A percentile compares a stretch with the other conserved stretches of the same genome.
These are phyloP conservation scores for Hypoxylon sp. DNA, from an alignment of 2,329 filamentous ascomycete species.

Conservation along the genomic window DNA sequence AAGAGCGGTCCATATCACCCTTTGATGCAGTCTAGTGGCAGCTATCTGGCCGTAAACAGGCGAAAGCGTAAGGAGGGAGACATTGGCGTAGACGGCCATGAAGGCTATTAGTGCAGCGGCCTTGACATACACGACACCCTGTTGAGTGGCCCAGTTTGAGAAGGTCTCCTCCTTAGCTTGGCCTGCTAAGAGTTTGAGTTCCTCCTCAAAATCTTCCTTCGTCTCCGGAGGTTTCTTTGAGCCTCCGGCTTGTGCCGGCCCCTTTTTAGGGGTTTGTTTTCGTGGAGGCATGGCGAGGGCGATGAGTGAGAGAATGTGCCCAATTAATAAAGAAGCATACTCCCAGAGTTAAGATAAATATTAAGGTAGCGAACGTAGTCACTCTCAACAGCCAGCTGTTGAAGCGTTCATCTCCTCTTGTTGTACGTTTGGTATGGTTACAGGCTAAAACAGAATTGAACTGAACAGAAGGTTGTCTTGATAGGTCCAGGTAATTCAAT, in stretches of 20 bases:
- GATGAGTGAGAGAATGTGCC: slow-evolving; percentile 9
- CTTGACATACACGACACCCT: slow-evolving; percentile 60
- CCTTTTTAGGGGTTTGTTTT: slow-evolving; percentile 51
- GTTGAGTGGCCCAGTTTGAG: slow-evolving; percentile 55
- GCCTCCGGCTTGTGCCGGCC: slow-evolving; percentile 48
- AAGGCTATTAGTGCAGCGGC: slow-evolving; percentile 66
- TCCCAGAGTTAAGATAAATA: background rate
- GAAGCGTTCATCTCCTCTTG: slow-evolving; percentile 35
- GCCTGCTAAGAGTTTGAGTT: slow-evolving; percentile 66
- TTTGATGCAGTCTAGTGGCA: slow-evolving; percentile 78
- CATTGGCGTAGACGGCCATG: slow-evolving; percentile 75
- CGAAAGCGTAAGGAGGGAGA: slow-evolving; percentile 82
- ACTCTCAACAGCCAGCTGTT: slow-evolving; percentile 55
- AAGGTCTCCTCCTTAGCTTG: slow-evolving; percentile 54
- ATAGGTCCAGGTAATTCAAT: slow-evolving; percentile 43
- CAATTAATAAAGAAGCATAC: slow-evolving; percentile 2
- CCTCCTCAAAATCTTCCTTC: slow-evolving; percentile 68
- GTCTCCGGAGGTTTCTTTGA: slow-evolving; percentile 59
- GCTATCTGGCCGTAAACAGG: slow-evolving; percentile 92
- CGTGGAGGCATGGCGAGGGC: slow-evolving; percentile 50
- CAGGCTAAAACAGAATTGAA: slow-evolving; percentile 42
- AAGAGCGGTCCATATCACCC: slow-evolving; percentile 75
- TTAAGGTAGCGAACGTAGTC: slow-evolving; percentile 20
- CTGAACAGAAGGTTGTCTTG: slow-evolving; percentile 37
- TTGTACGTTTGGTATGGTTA: slow-evolving; percentile 26